Conservation (phyloP, 2,329 filamentous ascomycete species). For the Ceratocystis diversiconidia region DNA sequence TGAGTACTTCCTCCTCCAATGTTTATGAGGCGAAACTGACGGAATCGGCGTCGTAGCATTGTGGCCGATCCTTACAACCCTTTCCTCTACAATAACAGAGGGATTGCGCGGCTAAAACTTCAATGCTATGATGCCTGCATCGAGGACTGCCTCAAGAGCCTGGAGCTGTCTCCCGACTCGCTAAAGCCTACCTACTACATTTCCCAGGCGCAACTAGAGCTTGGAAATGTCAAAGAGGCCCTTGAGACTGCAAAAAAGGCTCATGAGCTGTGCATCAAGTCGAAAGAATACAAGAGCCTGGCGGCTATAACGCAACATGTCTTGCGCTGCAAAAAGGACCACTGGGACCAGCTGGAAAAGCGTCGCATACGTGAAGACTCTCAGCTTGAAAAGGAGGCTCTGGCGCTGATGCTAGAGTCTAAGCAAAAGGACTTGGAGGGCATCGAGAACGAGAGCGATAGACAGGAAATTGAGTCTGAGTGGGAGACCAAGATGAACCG, state of each 20-base stretch:
- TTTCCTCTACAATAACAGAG: conserved; percentile 76
- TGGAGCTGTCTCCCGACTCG: conserved; percentile 48
- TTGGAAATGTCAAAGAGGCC: conserved; percentile 37
- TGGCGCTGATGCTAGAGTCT: conserved; percentile 37
- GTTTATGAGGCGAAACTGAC: not conserved
- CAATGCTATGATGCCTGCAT: conserved; percentile 60
- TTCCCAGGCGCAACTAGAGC: conserved; percentile 65
- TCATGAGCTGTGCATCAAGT: conserved; percentile 52
- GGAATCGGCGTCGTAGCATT: conserved; percentile 38
- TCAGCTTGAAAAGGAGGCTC: conserved; percentile 46
- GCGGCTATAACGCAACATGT: conserved; percentile 59
- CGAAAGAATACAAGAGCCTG: conserved; percentile 48
- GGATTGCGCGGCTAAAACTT: conserved; percentile 66
- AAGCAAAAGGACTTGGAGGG: conserved; percentile 24
- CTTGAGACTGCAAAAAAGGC: conserved; percentile 63
- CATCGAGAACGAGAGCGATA: conserved; percentile 34
- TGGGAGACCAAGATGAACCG: conserved; percentile 33
- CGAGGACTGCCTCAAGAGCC: conserved; percentile 60
- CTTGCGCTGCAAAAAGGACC: conserved; percentile 66
- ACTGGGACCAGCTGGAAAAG: conserved; percentile 65
- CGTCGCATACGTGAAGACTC: conserved; percentile 40
- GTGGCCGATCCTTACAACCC: conserved; percentile 64
- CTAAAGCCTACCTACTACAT: conserved; percentile 80
- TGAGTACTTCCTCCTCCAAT: conserved; percentile 27
- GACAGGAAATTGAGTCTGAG: conserved; percentile 34